Evolutionary conservation across 192 early-diverging fungal species (phyloP), one percentile per base, ranked within the genome.

Genomic region (Coemansia asiatica): DNA sequence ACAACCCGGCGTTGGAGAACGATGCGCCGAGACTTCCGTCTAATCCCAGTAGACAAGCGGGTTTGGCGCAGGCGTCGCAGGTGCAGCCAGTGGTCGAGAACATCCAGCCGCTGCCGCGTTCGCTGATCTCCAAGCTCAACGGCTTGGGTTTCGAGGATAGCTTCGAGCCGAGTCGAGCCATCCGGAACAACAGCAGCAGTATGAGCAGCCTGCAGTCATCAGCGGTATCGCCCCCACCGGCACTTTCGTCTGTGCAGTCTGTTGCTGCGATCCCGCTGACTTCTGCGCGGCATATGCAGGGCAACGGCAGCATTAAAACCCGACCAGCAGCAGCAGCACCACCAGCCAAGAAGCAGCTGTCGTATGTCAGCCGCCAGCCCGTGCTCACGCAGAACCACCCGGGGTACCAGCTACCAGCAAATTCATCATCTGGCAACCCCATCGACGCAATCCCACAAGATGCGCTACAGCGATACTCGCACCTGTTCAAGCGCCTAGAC

Each of bases 101-200:
- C 0, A 67, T 67, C 25, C 76, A 71, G 65, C 76, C 76, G 10
- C 21, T 35, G 16, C 65, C 76, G 13, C 50, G 28, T 25, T 53
- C 61, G 16, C 68, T 79, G 22, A 79, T 79, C 54, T 64, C 51
- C 35, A 51, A 56, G 51, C 46, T 71, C 49, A 79, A 72, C 61
- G 57, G 61, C 22, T 27, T 38, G 22, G 66, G 66, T 4, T 78
- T 78, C 27, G 62, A 72, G 46, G 71, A 78, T 49, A 78, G 57
- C 57, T 78, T 78, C 56, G 66, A 68, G 29, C 75, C 75, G 36
- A 15, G 26, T 51, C n/a, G 26, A 6, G 36, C 38, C 31, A 46
- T 54, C 25, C 67, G 18, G 23, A 50, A 38, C 49, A 49, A 51
- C 63, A 19, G 49, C 27, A 19, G 31, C 27, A 59, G 46, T 47